A percentile compares a stretch with the other conserved stretches of the same genome.
Conservation (phyloP, 2,329 filamentous ascomycete species). For the Fusarium sp. region DNA sequence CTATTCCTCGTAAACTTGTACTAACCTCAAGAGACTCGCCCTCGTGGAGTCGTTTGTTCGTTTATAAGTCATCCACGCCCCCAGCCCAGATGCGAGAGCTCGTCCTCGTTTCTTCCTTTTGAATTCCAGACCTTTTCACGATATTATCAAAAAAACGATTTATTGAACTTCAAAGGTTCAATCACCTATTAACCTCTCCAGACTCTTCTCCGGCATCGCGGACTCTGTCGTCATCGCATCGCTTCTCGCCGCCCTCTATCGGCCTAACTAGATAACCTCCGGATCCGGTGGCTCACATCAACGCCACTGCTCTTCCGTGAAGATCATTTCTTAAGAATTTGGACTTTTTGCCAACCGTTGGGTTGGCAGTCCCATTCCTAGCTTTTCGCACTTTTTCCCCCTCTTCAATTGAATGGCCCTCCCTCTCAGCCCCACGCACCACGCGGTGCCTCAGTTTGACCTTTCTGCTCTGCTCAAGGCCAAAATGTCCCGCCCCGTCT, state of each 20-base stretch:
- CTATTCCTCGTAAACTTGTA: constrained; percentile 14
- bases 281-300: constrained; percentile 42
- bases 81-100: constrained; percentile 36
- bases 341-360: constrained; percentile 38
- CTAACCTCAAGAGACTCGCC: constrained; percentile 28
- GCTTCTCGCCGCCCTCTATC: constrained; percentile 31
- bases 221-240: constrained; percentile 42
- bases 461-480: constrained; percentile 53
- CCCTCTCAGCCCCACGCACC: constrained; percentile 51
- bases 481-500: constrained; percentile 56
- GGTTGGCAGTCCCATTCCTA: constrained; percentile 40
- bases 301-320: constrained; percentile 37
- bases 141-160: constrained; percentile 9
- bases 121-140: constrained; percentile 27
- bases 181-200: constrained; percentile 21
- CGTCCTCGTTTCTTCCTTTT: constrained; percentile 28
- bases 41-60: constrained; percentile 38
- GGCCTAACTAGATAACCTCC: constrained; percentile 28
- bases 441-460: constrained; percentile 55
- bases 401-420: constrained; percentile 50
- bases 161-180: constrained; percentile 16
- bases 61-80: constrained; percentile 43
- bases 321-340: constrained; percentile 27
- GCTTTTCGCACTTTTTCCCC: constrained; percentile 22
- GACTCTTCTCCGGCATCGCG: constrained; percentile 23